These are phyloP conservation scores for Myxozyma geophila DNA, from an alignment of 805 yeast species.

Conservation along the genomic window DNA sequence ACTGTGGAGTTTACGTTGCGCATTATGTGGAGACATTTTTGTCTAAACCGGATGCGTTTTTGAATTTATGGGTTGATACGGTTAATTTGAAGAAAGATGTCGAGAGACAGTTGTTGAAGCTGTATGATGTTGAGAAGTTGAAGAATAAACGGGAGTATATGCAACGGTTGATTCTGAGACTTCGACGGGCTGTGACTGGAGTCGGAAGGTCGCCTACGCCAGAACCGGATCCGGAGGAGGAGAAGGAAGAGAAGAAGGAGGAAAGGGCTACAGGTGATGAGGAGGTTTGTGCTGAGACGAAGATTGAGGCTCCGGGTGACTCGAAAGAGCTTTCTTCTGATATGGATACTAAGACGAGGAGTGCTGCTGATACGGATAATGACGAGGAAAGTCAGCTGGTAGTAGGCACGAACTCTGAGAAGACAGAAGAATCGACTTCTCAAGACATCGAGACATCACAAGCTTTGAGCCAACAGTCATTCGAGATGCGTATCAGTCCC, in stretches of 20 bases:
- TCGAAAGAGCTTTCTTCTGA: neutral
- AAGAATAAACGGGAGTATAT: constrained; percentile 25
- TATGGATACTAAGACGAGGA: neutral
- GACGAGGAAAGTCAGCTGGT: neutral
- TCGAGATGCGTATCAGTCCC: no score
- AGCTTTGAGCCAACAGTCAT: no score
- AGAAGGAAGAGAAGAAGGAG: neutral
- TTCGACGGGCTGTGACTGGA: constrained; percentile 11
- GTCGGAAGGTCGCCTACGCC: constrained; percentile 6
- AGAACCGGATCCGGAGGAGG: constrained; percentile 3
- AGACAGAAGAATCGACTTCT: no score
- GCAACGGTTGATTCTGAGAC: constrained; percentile 20
- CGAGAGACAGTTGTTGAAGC: constrained; percentile 20
- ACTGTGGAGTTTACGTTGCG: constrained; percentile 92
- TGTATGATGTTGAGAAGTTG: constrained; percentile 27
- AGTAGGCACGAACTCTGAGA: neutral
- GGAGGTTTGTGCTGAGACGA: neutral
- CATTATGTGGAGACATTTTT: constrained; percentile 55
- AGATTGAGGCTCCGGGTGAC: neutral
- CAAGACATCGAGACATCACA: no score
- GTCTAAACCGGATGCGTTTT: constrained; percentile 40
- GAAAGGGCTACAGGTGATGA: neutral
- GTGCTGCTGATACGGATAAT: neutral
- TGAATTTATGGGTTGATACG: constrained; percentile 32
- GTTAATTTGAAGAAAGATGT: constrained; percentile 20